phyloP scores from a whole-genome alignment of 2,329 filamentous ascomycete genomes.

The Colletotrichum nymphaeae region DNA sequence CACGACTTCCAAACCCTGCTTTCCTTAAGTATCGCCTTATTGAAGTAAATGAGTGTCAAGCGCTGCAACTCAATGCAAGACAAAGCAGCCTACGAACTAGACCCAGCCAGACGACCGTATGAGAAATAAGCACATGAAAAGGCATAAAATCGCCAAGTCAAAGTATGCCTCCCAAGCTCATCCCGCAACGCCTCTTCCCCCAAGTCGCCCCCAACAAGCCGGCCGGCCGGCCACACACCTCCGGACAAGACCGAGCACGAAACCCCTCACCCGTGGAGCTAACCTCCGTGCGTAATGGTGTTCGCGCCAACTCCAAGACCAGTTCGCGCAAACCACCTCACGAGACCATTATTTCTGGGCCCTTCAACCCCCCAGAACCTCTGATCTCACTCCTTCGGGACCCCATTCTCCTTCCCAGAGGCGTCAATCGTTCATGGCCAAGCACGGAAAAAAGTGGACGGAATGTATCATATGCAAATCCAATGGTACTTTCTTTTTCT shows the following conservation, averaged over 20 bases:
- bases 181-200: neutral
- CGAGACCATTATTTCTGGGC: conserved; percentile 10
- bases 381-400: neutral
- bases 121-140: no score
- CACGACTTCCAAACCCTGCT: no score
- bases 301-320: conserved; percentile 8
- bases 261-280: neutral
- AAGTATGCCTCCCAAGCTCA: neutral
- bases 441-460: neutral
- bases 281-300: conserved; percentile 3
- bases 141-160: no score
- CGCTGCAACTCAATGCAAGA: no score
- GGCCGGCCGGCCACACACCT: neutral
- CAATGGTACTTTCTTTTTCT: neutral
- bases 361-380: neutral
- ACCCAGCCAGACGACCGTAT: no score
- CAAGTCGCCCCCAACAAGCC: neutral
- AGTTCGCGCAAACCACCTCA: conserved; percentile 6
- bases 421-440: neutral
- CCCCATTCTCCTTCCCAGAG: neutral
- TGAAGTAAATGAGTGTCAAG: no score
- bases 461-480: neutral
- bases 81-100: no score
- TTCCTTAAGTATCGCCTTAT: no score
- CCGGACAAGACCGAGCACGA: neutral